phyloP scores from a whole-genome alignment of 805 yeast species.

The Candida coquimbonensis region DNA sequence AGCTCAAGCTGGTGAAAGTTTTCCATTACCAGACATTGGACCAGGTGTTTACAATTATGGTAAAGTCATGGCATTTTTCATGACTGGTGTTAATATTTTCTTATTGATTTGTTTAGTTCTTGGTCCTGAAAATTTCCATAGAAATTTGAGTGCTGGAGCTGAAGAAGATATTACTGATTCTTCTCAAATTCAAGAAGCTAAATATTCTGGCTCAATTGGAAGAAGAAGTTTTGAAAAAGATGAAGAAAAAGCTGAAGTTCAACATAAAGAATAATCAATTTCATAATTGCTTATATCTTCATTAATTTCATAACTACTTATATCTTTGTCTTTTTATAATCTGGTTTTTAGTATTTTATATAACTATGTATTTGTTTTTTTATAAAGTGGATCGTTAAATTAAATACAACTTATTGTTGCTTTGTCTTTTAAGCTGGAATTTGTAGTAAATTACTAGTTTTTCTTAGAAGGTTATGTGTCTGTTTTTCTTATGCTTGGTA shows the following conservation, averaged over 20 bases:
- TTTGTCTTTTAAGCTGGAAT: too few species aligned
- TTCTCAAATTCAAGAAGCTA: constrained; percentile 6
- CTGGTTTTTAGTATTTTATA: neutral
- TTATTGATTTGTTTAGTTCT: constrained; percentile 39
- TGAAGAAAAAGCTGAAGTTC: constrained; percentile 6
- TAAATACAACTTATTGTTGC: too few species aligned
- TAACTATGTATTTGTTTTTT: too few species aligned
- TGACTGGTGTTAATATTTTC: constrained; percentile 57
- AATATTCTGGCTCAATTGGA: neutral
- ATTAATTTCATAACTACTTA: neutral
- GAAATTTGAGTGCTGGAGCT: constrained; percentile 25
- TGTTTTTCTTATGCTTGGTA: too few species aligned
- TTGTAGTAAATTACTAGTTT: too few species aligned
- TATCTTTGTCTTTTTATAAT: neutral
- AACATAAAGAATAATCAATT: constrained; percentile 1
- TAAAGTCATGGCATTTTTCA: constrained; percentile 63
- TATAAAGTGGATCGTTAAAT: too few species aligned
- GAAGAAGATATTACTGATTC: constrained; percentile 10
- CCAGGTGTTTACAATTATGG: constrained; percentile 48
- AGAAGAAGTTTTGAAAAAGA: neutral
- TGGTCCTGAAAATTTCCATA: constrained; percentile 52
- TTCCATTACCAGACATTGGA: constrained; percentile 16
- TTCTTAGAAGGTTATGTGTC: too few species aligned
- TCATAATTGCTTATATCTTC: neutral
- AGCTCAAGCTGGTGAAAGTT: constrained; percentile 28